A percentile compares a stretch with the other conserved stretches of the same genome.
Conservation (phyloP, 768 basidiomycete genomes). For the Kwoniella bestiolae region DNA sequence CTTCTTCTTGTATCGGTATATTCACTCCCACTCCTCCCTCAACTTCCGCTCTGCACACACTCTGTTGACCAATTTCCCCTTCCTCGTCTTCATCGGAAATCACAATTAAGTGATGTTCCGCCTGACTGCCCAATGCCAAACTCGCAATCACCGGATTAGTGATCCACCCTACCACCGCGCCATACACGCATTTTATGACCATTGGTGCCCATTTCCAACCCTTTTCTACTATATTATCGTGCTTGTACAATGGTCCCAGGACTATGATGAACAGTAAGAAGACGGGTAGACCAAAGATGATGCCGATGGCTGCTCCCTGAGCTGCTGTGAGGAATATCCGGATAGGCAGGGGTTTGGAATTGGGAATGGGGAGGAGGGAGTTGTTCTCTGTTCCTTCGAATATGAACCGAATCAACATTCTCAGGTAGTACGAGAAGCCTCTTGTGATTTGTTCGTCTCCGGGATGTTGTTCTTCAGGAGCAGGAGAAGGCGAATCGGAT, state of each 20-base stretch:
- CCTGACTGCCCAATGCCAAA: slow-evolving; percentile 55
- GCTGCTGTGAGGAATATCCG: slow-evolving; percentile 43
- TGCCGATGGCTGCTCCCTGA: slow-evolving; percentile 52
- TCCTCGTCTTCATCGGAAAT: slow-evolving; percentile 22
- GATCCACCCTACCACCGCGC: slow-evolving; percentile 52
- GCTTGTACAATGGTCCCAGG: slow-evolving; percentile 54
- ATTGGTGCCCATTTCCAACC: slow-evolving; percentile 53
- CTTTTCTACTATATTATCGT: slow-evolving; percentile 35
- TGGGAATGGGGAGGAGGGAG: slow-evolving; percentile 42
- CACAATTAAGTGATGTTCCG: slow-evolving; percentile 54
- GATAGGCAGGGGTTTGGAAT: slow-evolving; percentile 14
- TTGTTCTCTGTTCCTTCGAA: slow-evolving; percentile 58
- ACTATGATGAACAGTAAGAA: slow-evolving; percentile 56
- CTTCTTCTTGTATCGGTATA: background rate
- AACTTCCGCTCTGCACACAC: background rate
- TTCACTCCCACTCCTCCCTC: background rate
- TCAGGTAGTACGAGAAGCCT: slow-evolving; percentile 38
- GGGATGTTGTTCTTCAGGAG: background rate
- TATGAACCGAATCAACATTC: slow-evolving; percentile 54
- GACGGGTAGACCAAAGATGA: slow-evolving; percentile 55
- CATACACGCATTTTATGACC: slow-evolving; percentile 55
- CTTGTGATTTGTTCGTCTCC: background rate
- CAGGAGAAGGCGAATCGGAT: background rate
- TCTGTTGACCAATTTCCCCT: background rate
- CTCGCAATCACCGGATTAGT: slow-evolving; percentile 57